Evolutionary conservation across 1,284 basidiomycete genomes (phyloP), one percentile per base, ranked within the genome.

Genomic region (Heterobasidion occidentale): DNA sequence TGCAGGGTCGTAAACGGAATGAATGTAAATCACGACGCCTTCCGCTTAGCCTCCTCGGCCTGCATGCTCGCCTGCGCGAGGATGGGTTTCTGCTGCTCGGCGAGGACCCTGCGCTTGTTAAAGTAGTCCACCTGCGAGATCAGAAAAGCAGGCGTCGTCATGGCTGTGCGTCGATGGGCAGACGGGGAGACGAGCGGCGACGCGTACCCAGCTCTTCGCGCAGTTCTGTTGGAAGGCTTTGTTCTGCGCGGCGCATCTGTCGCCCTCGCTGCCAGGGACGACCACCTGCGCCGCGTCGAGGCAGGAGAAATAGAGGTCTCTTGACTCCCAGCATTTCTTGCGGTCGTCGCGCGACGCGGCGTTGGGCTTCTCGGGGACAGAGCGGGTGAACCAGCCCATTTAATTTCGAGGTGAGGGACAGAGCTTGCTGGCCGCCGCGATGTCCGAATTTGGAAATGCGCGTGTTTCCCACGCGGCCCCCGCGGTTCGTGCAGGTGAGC

Each of bases 201-300:
- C 27, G 27, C 86, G 58, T 67, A 90, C 90, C 90, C 90, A 92
- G 70, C 90, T 92, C 68, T 82, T 85, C 0, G 88, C 89, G 65
- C 90, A 92, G 63, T 77, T 82, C 59, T 74, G 70, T 57, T 86
- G 78, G 67, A 90, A 92, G 2, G 56, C 59, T 36, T 70, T 71
- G 60, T 78, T 79, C 65, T 84, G 73, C 36, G 69, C 62, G 9
- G 73, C 64, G 64, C 90, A 92, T 14, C 73, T 70, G 50, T 65
- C 71, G 20, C 80, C 81, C 66, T 88, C 82, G 51, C 80, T 77
- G 44, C 90, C 89, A 0, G 89, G 78, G 62, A 86, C 86, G 45
- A 89, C 71, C 19, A 90, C 77, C 44, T 76, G 76, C 7, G 69
- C 75, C 45, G 68, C 68, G 68, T 92, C 88, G 52, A 93, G 75